Conservation (phyloP, 2,329 filamentous ascomycete species). For the Ophiostoma angusticollis region DNA sequence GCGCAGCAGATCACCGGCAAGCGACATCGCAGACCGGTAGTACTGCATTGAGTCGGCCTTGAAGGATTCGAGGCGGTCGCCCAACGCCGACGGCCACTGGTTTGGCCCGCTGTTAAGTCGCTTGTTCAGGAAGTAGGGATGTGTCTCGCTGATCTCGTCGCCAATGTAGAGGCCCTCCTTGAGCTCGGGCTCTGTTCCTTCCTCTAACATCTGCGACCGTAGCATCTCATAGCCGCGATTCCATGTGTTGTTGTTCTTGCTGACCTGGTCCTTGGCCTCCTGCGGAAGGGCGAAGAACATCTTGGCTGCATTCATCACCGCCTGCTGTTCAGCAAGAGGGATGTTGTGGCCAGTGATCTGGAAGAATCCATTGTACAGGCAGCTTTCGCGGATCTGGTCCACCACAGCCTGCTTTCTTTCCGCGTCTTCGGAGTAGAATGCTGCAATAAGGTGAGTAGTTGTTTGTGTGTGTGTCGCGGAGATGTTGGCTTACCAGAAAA, state of each 20-base stretch:
- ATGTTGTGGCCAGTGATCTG: constrained; percentile 37
- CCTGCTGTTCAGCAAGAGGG: constrained; percentile 25
- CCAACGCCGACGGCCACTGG: too few relatives aligned
- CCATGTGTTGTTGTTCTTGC: constrained; percentile 21
- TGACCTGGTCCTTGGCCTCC: constrained; percentile 26
- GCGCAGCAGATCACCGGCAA: too few relatives aligned
- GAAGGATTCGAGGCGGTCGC: too few relatives aligned
- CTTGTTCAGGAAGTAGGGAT: constrained; percentile 14
- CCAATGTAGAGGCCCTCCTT: constrained; percentile 31
- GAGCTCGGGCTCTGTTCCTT: constrained; percentile 22
- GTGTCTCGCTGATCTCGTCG: constrained; percentile 17
- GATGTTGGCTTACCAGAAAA: constrained; percentile 9
- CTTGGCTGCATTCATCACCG: constrained; percentile 28
- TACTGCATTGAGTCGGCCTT: too few relatives aligned
- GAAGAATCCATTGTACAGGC: constrained; percentile 38
- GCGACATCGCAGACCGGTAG: too few relatives aligned
- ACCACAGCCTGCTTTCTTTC: constrained; percentile 7
- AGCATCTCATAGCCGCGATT: constrained; percentile 25
- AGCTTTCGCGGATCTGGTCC: constrained; percentile 23
- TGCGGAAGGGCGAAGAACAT: constrained; percentile 34
- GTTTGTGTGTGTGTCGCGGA: neutral
- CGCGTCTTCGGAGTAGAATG: constrained; percentile 8
- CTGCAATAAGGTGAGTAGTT: neutral
- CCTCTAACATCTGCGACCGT: constrained; percentile 20
- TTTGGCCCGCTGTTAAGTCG: constrained; percentile 28